Base-by-base conservation (phyloP, 331 rosid species). In the Ulmus americana region DNA sequence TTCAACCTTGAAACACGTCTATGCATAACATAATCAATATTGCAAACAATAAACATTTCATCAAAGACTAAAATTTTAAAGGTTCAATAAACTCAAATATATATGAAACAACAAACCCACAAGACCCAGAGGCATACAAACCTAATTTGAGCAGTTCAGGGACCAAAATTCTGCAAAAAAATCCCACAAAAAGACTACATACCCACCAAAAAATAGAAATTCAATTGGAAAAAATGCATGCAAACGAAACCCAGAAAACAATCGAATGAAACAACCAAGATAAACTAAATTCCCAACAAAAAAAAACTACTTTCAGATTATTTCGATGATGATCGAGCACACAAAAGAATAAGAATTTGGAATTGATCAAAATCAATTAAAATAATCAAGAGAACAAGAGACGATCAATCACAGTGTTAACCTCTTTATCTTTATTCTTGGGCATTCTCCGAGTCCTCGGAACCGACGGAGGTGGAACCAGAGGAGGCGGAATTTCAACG, bases 391-490 rank as follows among this genome's bases (percentile, higher is more conserved):
- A 11, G 39, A 22, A 12, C 11, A 9, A 28, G 39, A 22, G 43
- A 10, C 45, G 53, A 14, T 3, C 49, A 75, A 41, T 8, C 16
- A 10, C 40, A 1, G 39, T 13, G 0, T 22, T 46, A 55, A 85
- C 95, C 87, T 77, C 85, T 57, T 83, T 81, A 46, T 64, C 75
- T 28, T 73, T 79, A 46, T 64, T 74, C 18, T 73, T 72, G 28
- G 41, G 57, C 20, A 68, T 50, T 39, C 65, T 77, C 7, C 80
- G 10, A 64, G 78, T 61, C 38, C 50, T 64, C 12, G 20, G 50
- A 39, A 62, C 52, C 47, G 73, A 10, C 2, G 20, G 54, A 39
- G 59, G 48, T 43, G 73, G 6, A 2, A 12, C 52, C 53, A 16
- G 48, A 41, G 73, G 73, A 15, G 90, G 85, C 7, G 79, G 61